A percentile compares a stretch with the other conserved stretches of the same genome.
phyloP scores from a whole-genome alignment of 257 asterid genomes.

The Nicotiana otophora region DNA sequence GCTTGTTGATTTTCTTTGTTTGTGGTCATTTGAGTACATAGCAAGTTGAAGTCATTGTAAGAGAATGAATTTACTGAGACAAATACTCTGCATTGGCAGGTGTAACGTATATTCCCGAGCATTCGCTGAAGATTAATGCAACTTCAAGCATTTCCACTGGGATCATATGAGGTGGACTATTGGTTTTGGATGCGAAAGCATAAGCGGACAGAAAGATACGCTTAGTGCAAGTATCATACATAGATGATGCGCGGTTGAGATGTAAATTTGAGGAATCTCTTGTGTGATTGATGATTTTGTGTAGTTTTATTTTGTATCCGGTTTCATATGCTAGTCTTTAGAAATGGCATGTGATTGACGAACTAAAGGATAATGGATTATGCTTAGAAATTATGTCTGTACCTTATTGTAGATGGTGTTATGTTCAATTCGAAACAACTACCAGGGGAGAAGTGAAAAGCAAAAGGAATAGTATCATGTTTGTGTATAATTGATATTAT shows the following conservation, averaged over 20 bases:
- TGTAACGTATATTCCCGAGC: conserved; percentile 75
- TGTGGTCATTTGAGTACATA: background rate
- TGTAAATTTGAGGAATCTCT: conserved; percentile 2
- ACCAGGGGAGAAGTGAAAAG: background rate
- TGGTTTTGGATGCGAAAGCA: background rate
- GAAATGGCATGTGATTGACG: background rate
- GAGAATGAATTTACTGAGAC: background rate
- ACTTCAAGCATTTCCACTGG: conserved; percentile 83
- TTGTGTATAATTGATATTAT: background rate
- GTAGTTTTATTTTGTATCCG: background rate
- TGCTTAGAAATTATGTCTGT: background rate
- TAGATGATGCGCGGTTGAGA: background rate
- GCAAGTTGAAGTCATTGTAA: background rate
- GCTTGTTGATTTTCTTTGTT: background rate
- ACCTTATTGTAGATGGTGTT: conserved; percentile 7
- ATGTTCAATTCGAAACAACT: conserved; percentile 11
- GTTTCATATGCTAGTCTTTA: background rate
- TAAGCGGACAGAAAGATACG: background rate
- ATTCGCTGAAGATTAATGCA: conserved; percentile 82
- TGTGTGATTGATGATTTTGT: background rate
- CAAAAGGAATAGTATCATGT: background rate
- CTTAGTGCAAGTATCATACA: background rate
- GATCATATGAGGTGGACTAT: conserved; percentile 34
- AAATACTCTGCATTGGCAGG: conserved; percentile 41
- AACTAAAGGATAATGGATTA: background rate